phyloP scores from a whole-genome alignment of 2,329 filamentous ascomycete genomes.

The Paramyrothecium roridum region DNA sequence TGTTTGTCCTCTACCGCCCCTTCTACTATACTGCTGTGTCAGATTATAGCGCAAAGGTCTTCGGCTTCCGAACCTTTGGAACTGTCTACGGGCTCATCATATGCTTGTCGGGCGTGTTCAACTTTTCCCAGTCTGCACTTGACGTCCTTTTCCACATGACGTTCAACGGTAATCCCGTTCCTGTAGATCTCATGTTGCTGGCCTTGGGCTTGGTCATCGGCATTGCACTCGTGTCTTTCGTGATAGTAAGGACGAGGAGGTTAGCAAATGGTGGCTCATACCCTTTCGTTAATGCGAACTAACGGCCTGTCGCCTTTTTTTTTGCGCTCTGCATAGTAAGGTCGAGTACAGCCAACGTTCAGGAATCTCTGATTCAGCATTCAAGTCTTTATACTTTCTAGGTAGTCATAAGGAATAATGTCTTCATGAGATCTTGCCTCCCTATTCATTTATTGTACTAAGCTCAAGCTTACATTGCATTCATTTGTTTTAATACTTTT shows the following conservation, averaged over 20 bases:
- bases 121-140: constrained; percentile 78
- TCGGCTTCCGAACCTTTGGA: constrained; percentile 87
- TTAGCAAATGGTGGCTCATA: constrained; percentile 22
- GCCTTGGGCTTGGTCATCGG: constrained; percentile 62
- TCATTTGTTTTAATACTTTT: background rate
- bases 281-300: constrained; percentile 8
- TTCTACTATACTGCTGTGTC: constrained; percentile 91
- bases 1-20: constrained; percentile 83
- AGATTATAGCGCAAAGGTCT: constrained; percentile 88
- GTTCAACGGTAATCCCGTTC: constrained; percentile 70
- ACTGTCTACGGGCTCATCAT: constrained; percentile 94
- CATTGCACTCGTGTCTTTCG: constrained; percentile 62
- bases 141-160: constrained; percentile 73
- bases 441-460: background rate
- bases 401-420: background rate
- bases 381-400: no score
- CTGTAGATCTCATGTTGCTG: constrained; percentile 71
- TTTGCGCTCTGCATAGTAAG: no score
- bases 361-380: no score
- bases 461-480: background rate
- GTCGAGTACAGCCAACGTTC: no score
- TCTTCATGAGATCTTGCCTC: no score
- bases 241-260: constrained; percentile 40
- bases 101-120: constrained; percentile 77
- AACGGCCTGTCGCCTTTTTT: background rate